These are phyloP conservation scores for Nothophaeocryptopus gaeumannii DNA, from an alignment of 2,329 filamentous ascomycete genomes.

Conservation along the genomic window DNA sequence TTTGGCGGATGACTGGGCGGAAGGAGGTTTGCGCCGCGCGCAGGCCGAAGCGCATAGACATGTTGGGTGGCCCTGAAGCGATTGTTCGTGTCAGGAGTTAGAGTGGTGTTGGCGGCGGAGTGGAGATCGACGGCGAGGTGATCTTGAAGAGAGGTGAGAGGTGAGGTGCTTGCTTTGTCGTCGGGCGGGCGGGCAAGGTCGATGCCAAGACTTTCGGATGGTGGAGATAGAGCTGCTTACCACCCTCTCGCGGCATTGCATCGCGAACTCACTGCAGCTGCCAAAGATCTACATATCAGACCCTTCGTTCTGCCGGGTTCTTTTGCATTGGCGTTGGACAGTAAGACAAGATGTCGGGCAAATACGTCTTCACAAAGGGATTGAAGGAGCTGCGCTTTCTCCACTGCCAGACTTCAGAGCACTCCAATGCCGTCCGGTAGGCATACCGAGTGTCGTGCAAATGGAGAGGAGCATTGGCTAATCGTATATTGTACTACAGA, in stretches of 20 bases:
- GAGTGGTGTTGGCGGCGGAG: conserved; percentile 38
- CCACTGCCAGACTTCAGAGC: conserved; percentile 91
- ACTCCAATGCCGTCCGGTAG: conserved; percentile 85
- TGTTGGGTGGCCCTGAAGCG: conserved; percentile 26
- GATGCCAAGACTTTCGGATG: conserved; percentile 2
- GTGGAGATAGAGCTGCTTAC: conserved; percentile 40
- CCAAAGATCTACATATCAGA: no score
- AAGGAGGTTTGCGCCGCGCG: conserved; percentile 54
- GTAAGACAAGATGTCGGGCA: conserved; percentile 68
- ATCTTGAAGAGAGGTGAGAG: conserved; percentile 39
- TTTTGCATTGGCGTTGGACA: conserved; percentile 15
- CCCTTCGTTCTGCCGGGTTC: no score
- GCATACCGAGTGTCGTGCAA: conserved; percentile 12
- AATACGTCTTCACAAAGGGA: conserved; percentile 84
- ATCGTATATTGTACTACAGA: conserved; percentile 48
- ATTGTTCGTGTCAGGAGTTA: conserved; percentile 9
- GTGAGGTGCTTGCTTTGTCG: not conserved
- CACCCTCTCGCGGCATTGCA: not conserved
- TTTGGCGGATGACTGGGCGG: conserved; percentile 52
- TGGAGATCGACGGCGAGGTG: conserved; percentile 23
- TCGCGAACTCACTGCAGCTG: no score
- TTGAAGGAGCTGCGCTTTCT: conserved; percentile 96
- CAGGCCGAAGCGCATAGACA: conserved; percentile 58
- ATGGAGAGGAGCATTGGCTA: not conserved
- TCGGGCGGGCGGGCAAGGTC: not conserved